Conservation (phyloP, 2,329 filamentous ascomycete genomes). For the Pseudogymnoascus verrucosus region DNA sequence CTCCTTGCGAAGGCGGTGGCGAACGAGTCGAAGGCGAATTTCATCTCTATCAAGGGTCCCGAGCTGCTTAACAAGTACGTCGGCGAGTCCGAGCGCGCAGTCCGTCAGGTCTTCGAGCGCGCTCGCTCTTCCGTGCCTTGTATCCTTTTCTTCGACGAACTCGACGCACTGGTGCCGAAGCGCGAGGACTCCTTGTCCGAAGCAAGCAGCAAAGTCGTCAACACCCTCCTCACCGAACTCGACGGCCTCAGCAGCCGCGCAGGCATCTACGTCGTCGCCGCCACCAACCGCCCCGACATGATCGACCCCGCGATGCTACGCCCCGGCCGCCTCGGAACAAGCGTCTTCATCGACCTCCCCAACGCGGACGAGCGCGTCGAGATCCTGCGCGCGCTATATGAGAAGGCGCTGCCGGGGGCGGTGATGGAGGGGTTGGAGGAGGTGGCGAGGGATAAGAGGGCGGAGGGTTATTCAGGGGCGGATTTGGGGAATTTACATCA, state of each 20-base stretch:
- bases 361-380: slow-evolving; percentile 71
- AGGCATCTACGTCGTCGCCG: slow-evolving; percentile 90
- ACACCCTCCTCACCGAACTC: slow-evolving; percentile 87
- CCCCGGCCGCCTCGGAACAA: slow-evolving; percentile 78
- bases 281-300: slow-evolving; percentile 91
- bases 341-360: slow-evolving; percentile 85
- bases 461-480: slow-evolving; percentile 68
- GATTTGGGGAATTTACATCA: slow-evolving; percentile 48
- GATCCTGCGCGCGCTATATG: slow-evolving; percentile 65
- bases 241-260: slow-evolving; percentile 74
- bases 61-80: slow-evolving; percentile 97
- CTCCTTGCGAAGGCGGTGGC: slow-evolving; percentile 93
- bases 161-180: slow-evolving; percentile 83
- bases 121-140: slow-evolving; percentile 82
- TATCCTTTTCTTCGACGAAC: slow-evolving; percentile 96
- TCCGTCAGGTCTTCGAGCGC: slow-evolving; percentile 84
- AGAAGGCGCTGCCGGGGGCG: slow-evolving; percentile 43
- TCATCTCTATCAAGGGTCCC: slow-evolving; percentile 95
- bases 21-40: slow-evolving; percentile 91
- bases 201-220: slow-evolving; percentile 81
- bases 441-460: slow-evolving; percentile 60
- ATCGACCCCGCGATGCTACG: slow-evolving; percentile 94
- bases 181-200: slow-evolving; percentile 74
- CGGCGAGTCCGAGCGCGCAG: slow-evolving; percentile 87
- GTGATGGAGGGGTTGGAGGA: slow-evolving; percentile 48